Conservation (phyloP, 306 rosid species). For the Pyrus pyrifolia region DNA sequence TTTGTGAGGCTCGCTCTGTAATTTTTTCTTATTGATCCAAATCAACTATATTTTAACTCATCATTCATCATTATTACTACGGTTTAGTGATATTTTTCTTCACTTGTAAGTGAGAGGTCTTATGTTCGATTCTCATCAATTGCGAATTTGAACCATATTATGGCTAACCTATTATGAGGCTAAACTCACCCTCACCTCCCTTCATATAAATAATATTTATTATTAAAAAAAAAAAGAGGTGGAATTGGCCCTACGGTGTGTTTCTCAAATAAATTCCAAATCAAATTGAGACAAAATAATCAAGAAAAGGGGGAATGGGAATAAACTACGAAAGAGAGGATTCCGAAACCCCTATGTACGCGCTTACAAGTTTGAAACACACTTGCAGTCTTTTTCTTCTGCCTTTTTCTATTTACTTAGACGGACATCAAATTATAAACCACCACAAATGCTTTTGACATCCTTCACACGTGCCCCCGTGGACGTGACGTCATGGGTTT, state of each 20-base stretch:
- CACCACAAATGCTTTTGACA: background rate
- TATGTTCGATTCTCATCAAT: no score
- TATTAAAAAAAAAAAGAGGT: no score
- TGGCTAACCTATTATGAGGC: no score
- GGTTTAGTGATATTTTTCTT: no score
- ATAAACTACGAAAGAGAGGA: background rate
- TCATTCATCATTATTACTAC: background rate
- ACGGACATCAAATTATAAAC: conserved; percentile 16
- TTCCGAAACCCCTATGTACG: background rate
- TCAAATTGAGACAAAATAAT: background rate
- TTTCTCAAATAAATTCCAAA: background rate
- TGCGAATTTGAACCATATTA: no score
- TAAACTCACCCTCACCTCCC: no score
- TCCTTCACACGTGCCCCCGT: conserved; percentile 26
- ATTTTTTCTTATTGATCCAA: background rate
- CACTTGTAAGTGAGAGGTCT: no score
- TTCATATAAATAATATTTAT: no score
- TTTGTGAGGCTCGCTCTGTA: background rate
- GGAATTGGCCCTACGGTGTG: no score
- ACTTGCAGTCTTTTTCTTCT: conserved; percentile 11
- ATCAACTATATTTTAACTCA: no score
- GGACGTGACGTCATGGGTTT: conserved; percentile 14
- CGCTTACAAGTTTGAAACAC: conserved; percentile 9
- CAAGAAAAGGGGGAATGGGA: background rate
- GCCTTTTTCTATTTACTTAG: background rate